Base-by-base conservation (phyloP, 371 early-diverging fungal species). In the Conidiobolus incongruus region DNA sequence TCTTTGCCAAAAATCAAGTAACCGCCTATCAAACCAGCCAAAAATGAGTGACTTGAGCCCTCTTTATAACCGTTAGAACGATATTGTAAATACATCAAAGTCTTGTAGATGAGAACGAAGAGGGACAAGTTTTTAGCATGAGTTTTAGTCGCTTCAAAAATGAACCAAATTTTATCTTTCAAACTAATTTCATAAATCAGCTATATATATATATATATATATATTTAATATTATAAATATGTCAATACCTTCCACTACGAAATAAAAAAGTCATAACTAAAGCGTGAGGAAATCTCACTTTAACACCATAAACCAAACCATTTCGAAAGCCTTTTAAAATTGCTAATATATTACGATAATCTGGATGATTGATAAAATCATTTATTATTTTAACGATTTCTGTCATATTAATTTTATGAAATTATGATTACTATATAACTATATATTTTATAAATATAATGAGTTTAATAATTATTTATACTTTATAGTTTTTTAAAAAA, bases 241-340 rank as follows among this genome's bases (percentile, higher is more conserved):
- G 31, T 13, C 53, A 68, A 56, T 73, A 91, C 88, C 74, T 77
- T 47, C 83, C 87, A 22, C 65, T 58, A 26, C 92, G 73, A 64
- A 95, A 95, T 46, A 95, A 64, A 49, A 93, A 63, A 19, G 94
- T 86, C 96, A 95, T 95, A 46, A 95, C 93, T 0, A 95, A 61
- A 10, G 96, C 96, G 59, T 95, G 94, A 20, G 96, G 96, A 49
- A 94, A 92, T 35, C 96, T 65, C 38, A 95, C 77, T 59, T 93
- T 91, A 30, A 91, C 78, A 33, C 96, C 94, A 52, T 94, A 95
- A 7, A 95, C 93, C 36, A 86, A 68, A 48, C 96, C 96, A 58
- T 90, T 95, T 39, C 96, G 76, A 50, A 84, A 79, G 8, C 86
- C 93, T 60, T 95, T 95, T 41, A 93, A 58, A 42, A 95, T 75